Base-by-base conservation (phyloP, 2,329 filamentous ascomycete genomes). In the Penicillium sp. region DNA sequence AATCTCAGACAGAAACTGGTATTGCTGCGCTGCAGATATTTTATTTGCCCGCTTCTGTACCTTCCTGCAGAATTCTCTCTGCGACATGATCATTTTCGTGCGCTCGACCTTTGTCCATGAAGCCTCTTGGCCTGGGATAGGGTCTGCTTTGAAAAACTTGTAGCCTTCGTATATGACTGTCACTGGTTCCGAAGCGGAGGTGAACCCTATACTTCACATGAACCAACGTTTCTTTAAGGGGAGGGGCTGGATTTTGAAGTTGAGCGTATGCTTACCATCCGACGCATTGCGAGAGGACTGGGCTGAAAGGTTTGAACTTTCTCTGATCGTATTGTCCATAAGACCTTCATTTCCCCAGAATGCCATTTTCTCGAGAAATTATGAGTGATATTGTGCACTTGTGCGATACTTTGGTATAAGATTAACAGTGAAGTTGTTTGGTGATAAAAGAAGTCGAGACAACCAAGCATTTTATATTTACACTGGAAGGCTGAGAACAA, bases 91-190 rank as follows among this genome's bases (percentile, higher is more conserved):
- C 67, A 76, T 74, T 26, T 55, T 58, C 16, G 61, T 66, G 21
- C 65, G 66, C 33, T 70, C 68, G 9, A 66, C 69, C 6, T 67
- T 63, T 10, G 50, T 66, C 74, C 73, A 76, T 31, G 59, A 69
- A 49, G 68, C 56, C 45, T 68, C 66, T 43, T 69, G 64, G 11
- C 69, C 70, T n/a, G 68, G 57, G 21, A 56, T 54, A 11, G 68
- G 60, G 14, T 70, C 65, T 16, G 71, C 72, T 51, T 71, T 71
- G 62, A 65, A 68, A 49, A 76, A 70, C n/a, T 67, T 72, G 58
- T 69, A 76, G 3, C 74, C 73, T 53, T 73, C 72, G 22, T 71
- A 71, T 16, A 59, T 49, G 4, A 60, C 59, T n/a, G 37, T 39
- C 10, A 31, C 1, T 24, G 21, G 13, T 26, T 24, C 47, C 1